Evolutionary conservation across 1,284 basidiomycete species (phyloP).

Genomic region (Pterula multifida): DNA sequence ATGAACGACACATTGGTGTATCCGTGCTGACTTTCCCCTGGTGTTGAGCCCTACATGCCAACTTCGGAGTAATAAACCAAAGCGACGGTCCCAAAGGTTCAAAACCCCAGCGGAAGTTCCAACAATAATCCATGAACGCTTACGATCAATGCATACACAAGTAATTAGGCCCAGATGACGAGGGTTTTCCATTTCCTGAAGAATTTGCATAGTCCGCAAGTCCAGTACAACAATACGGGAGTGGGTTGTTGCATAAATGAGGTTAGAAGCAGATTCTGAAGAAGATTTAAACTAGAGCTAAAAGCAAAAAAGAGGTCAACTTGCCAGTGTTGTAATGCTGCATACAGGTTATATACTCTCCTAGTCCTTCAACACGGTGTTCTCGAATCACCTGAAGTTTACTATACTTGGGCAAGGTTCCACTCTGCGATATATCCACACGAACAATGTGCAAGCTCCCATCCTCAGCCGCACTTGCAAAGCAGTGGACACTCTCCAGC

Average conservation of each 20-base stretch:
- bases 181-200: constrained; percentile 74
- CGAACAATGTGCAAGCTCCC: constrained; percentile 78
- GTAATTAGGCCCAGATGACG: constrained; percentile 81
- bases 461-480: constrained; percentile 80
- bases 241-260: constrained; percentile 79
- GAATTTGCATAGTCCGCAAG: constrained; percentile 71
- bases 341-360: constrained; percentile 74
- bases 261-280: constrained; percentile 54
- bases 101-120: constrained; percentile 80
- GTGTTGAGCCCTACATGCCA: constrained; percentile 70
- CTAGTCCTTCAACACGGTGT: constrained; percentile 52
- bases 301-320: background rate
- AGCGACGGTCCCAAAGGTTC: constrained; percentile 89
- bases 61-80: constrained; percentile 78
- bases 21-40: constrained; percentile 36
- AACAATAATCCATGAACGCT: constrained; percentile 77
- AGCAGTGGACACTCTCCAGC: constrained; percentile 77
- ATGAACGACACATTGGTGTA: constrained; percentile 69
- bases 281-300: background rate
- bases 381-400: constrained; percentile 71
- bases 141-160: constrained; percentile 71
- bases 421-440: constrained; percentile 56
- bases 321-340: constrained; percentile 63
- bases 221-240: constrained; percentile 75
- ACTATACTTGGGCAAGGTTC: constrained; percentile 65